Evolutionary conservation across 169 alveolate genomes (phyloP).

Genomic region (Plasmodium cynomolgi): DNA sequence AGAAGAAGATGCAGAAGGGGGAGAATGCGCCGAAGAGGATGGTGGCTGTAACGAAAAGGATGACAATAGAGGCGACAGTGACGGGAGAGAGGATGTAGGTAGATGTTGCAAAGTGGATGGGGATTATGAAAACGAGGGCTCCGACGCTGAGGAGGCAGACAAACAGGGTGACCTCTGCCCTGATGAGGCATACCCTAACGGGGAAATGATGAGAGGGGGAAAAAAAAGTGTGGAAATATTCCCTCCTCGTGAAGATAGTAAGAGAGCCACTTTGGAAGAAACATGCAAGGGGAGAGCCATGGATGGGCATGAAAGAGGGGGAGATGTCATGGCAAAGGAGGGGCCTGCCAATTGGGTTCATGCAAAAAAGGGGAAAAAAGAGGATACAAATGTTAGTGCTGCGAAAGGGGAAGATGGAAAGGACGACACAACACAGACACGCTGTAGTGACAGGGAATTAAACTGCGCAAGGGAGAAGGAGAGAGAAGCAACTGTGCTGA

Average conservation of each 20-base stretch:
- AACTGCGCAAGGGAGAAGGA: neutral
- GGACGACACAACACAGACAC: neutral
- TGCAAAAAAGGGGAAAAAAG: neutral
- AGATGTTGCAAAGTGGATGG: neutral
- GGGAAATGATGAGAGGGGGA: neutral
- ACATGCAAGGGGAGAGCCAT: neutral
- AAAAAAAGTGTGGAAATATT: neutral
- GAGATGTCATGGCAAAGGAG: neutral
- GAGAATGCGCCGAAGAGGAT: neutral
- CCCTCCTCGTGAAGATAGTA: neutral
- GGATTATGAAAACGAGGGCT: neutral
- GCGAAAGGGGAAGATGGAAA: slow-evolving; percentile 3
- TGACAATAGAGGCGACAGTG: neutral
- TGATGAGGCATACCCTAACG: neutral
- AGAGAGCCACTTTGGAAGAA: neutral
- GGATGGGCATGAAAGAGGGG: neutral
- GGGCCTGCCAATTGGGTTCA: neutral
- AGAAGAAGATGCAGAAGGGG: neutral
- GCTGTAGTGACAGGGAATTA: neutral
- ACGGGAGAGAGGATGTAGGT: neutral
- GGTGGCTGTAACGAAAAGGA: slow-evolving; percentile 3
- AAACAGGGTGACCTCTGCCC: neutral
- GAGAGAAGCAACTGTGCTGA: neutral
- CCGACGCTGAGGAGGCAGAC: neutral
- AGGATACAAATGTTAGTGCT: neutral